phyloP scores from a whole-genome alignment of 1,284 basidiomycete species.

The Microbotryum violaceum region DNA sequence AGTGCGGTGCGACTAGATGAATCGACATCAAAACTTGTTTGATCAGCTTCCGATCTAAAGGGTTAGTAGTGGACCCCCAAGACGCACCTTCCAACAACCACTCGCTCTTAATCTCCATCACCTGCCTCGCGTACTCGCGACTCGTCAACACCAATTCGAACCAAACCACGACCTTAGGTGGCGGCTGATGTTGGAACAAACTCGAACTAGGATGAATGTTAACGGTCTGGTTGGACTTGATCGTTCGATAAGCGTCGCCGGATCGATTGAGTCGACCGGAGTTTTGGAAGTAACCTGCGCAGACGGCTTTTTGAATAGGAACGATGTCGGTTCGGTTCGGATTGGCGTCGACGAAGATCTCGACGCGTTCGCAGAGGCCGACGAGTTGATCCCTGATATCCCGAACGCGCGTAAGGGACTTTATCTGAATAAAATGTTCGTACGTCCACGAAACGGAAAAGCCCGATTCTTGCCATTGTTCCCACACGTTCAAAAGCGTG shows the following conservation, averaged over 20 bases:
- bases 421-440: constrained; percentile 89
- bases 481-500: constrained; percentile 93
- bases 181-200: constrained; percentile 90
- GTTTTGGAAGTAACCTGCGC: constrained; percentile 54
- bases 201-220: constrained; percentile 94
- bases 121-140: constrained; percentile 62
- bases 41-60: too few species aligned
- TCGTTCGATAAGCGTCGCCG: constrained; percentile 37
- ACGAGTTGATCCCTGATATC: constrained; percentile 94
- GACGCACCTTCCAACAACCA: constrained; percentile 79
- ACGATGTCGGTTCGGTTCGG: constrained; percentile 85
- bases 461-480: constrained; percentile 95
- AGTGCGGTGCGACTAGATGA: constrained; percentile 74
- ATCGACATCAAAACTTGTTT: neutral
- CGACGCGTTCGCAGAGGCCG: constrained; percentile 89
- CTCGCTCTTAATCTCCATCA: constrained; percentile 92
- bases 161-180: constrained; percentile 80
- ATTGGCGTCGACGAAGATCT: constrained; percentile 78
- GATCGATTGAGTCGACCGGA: constrained; percentile 37
- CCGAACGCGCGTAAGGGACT: constrained; percentile 83
- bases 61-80: neutral
- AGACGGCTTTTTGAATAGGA: constrained; percentile 88
- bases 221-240: constrained; percentile 71
- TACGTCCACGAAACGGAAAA: constrained; percentile 73
- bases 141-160: constrained; percentile 70